phyloP scores from a whole-genome alignment of 2,329 filamentous ascomycete species.

The Ceratocystis eucalypticola region DNA sequence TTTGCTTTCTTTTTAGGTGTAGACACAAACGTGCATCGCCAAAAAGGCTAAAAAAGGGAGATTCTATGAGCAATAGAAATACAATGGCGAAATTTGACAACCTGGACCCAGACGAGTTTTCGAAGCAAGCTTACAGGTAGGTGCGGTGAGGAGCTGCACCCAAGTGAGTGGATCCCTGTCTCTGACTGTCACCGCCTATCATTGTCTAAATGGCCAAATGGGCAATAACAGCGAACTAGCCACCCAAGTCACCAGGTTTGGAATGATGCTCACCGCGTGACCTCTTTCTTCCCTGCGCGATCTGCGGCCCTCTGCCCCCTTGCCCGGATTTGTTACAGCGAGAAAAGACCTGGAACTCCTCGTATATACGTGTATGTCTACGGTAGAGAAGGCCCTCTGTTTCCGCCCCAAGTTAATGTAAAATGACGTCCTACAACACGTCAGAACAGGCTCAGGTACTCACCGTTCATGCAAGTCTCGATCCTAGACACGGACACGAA shows the following conservation, averaged over 20 bases:
- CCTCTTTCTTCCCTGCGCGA: not conserved
- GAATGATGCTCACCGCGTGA: not conserved
- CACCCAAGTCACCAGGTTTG: not conserved
- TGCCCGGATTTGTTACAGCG: not conserved
- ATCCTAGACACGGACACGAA: not conserved
- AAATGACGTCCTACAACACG: not conserved
- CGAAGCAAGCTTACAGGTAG: not conserved
- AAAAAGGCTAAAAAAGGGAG: not conserved
- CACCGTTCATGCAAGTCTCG: conserved; percentile 1
- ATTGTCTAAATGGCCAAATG: conserved; percentile 2
- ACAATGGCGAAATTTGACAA: not conserved
- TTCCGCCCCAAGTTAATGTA: not conserved
- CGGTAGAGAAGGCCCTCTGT: not conserved
- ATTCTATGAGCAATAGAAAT: not conserved
- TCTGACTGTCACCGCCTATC: not conserved
- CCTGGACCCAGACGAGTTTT: not conserved
- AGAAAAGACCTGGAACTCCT: not conserved
- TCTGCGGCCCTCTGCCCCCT: not conserved
- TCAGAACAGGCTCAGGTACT: not conserved
- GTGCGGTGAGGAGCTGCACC: too few species aligned
- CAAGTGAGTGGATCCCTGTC: too few species aligned
- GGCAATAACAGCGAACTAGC: not conserved
- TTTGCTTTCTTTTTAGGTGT: not conserved
- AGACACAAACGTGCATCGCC: not conserved
- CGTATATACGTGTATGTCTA: not conserved